Evolutionary conservation across 495 filamentous ascomycete genomes (phyloP).

Genomic region (Schizothecium vesticola): DNA sequence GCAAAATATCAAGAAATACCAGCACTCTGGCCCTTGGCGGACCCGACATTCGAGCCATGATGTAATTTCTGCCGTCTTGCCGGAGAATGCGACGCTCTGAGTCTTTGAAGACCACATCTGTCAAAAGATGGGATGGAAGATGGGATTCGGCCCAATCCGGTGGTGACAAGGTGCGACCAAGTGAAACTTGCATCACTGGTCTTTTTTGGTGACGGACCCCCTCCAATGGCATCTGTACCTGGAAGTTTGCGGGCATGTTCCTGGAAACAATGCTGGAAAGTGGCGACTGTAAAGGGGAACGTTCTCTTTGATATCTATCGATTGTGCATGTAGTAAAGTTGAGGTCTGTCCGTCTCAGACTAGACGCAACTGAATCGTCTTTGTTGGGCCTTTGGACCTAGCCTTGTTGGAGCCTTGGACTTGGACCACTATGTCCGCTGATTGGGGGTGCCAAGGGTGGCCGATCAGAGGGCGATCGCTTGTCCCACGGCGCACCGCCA

Average conservation of each 20-base stretch:
- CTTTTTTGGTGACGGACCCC: not conserved
- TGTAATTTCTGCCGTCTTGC: not conserved
- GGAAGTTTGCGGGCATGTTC: not conserved
- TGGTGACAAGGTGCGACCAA: not conserved
- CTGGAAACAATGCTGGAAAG: not conserved
- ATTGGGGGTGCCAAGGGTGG: not conserved
- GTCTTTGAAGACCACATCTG: not conserved
- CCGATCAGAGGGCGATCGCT: constrained; percentile 12
- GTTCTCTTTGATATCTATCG: constrained; percentile 3
- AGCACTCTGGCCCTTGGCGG: not conserved
- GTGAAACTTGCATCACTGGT: not conserved
- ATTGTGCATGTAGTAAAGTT: not conserved
- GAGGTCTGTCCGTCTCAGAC: not conserved
- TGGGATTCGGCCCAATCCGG: not conserved
- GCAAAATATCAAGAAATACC: not conserved
- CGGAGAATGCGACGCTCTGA: not conserved
- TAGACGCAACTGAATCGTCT: not conserved
- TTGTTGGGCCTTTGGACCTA: not conserved
- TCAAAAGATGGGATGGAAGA: not conserved
- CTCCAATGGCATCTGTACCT: not conserved
- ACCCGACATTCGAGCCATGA: not conserved
- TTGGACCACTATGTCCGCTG: not conserved
- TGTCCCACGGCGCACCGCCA: constrained; percentile 13
- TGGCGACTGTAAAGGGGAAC: not conserved
- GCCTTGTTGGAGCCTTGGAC: not conserved